Evolutionary conservation across 1,284 basidiomycete species (phyloP).

Genomic region (Pseudozyma sp.): DNA sequence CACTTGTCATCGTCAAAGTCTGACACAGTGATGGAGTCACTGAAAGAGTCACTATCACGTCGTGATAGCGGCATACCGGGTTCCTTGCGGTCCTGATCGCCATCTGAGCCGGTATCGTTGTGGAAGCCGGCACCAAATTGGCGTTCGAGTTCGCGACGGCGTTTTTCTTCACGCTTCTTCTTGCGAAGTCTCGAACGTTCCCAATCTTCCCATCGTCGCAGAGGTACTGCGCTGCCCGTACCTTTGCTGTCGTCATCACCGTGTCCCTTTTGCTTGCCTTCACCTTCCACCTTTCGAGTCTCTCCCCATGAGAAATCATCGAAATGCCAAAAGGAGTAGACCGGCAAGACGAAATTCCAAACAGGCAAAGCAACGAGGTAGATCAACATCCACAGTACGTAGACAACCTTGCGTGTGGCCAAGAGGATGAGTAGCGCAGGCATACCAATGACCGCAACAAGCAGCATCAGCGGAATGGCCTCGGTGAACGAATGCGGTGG

Average conservation of each 20-base stretch:
- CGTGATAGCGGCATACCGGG: slow-evolving; percentile 34
- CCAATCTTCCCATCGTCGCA: slow-evolving; percentile 99
- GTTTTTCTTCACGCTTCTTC: slow-evolving; percentile 86
- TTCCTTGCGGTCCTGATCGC: slow-evolving; percentile 46
- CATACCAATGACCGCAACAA: slow-evolving; percentile 89
- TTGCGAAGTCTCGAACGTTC: slow-evolving; percentile 95
- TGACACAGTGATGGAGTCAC: slow-evolving; percentile 36
- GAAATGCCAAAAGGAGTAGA: slow-evolving; percentile 99
- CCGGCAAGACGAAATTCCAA: slow-evolving; percentile 76
- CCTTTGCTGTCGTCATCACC: slow-evolving; percentile 75
- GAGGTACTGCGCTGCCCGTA: slow-evolving; percentile 78
- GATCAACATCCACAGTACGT: slow-evolving; percentile 97
- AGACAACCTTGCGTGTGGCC: slow-evolving; percentile 92
- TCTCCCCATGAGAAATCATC: slow-evolving; percentile 99
- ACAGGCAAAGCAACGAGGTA: slow-evolving; percentile 78
- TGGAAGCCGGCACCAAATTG: slow-evolving; percentile 77
- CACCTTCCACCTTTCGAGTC: slow-evolving; percentile 89
- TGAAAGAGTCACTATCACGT: slow-evolving; percentile 47
- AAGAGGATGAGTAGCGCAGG: slow-evolving; percentile 92
- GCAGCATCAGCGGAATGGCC: slow-evolving; percentile 91
- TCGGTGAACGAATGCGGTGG: slow-evolving; percentile 89
- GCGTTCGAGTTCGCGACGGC: slow-evolving; percentile 69
- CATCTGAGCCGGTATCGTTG: slow-evolving; percentile 72
- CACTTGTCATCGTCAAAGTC: slow-evolving; percentile 86
- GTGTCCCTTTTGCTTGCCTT: slow-evolving; percentile 76